phyloP scores from a whole-genome alignment of 1,139 yeast genomes.

The Sugiyamaella grinbergsii region DNA sequence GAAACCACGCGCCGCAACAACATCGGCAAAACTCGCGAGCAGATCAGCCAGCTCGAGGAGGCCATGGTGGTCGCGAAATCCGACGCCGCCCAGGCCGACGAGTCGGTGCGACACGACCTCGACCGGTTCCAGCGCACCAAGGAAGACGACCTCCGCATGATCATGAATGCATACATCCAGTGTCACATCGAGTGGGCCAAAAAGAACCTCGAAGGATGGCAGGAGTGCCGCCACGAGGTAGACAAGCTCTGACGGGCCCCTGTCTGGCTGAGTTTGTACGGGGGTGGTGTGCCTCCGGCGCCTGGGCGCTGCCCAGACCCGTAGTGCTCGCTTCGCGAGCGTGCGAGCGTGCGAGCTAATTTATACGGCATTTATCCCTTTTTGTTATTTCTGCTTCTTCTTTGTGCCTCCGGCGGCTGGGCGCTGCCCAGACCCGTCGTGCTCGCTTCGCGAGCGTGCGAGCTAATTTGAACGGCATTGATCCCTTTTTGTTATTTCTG shows the following conservation, averaged over 20 bases:
- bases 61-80: constrained; percentile 60
- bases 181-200: constrained; percentile 69
- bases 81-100: constrained; percentile 58
- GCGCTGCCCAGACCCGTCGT: too few relatives aligned
- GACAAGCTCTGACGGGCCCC: constrained; percentile 23
- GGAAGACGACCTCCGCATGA: constrained; percentile 50
- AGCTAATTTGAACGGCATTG: too few relatives aligned
- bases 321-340: not conserved
- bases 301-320: not conserved
- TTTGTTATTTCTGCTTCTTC: too few relatives aligned
- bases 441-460: too few relatives aligned
- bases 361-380: too few relatives aligned
- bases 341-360: too few relatives aligned
- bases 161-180: constrained; percentile 58
- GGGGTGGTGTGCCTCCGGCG: too few relatives aligned
- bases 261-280: too few relatives aligned
- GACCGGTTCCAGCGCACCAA: constrained; percentile 51
- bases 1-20: constrained; percentile 63
- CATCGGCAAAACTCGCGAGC: constrained; percentile 54
- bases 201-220: constrained; percentile 72
- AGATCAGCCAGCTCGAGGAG: constrained; percentile 56
- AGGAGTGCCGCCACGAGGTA: constrained; percentile 53
- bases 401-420: too few relatives aligned
- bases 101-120: constrained; percentile 52
- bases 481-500: too few relatives aligned